Evolutionary conservation across 208 protist genomes (phyloP).

Genomic region (Trypanosoma platydactyli): DNA sequence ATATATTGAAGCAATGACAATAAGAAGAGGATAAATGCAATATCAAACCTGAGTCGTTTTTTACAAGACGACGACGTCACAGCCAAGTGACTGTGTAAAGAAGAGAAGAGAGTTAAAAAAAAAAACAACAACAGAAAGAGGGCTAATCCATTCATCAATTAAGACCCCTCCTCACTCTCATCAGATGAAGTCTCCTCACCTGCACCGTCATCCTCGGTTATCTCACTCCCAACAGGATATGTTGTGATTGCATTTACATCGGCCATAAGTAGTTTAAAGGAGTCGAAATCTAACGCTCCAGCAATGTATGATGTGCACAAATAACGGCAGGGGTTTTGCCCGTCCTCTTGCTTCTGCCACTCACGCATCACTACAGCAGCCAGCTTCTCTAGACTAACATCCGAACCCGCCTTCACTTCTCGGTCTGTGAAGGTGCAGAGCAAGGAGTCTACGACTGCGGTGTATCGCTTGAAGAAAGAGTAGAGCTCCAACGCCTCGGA

Average conservation of each 20-base stretch:
- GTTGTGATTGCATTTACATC: constrained; percentile 54
- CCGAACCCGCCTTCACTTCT: constrained; percentile 3
- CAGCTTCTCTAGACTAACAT: constrained; percentile 33
- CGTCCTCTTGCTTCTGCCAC: constrained; percentile 29
- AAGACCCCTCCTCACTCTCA: constrained; percentile 2
- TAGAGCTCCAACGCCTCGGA: constrained; percentile 52
- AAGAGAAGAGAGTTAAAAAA: constrained; percentile 12
- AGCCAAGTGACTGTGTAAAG: background rate
- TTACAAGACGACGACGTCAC: no score
- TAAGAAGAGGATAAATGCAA: no score
- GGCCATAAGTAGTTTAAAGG: constrained; percentile 62
- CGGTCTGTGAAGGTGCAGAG: constrained; percentile 46
- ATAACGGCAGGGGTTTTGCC: constrained; percentile 33
- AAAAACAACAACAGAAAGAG: constrained; percentile 8
- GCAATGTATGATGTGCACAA: constrained; percentile 75
- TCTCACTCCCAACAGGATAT: constrained; percentile 37
- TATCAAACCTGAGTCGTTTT: no score
- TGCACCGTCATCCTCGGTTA: constrained; percentile 2
- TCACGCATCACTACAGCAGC: constrained; percentile 52
- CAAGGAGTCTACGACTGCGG: constrained; percentile 50
- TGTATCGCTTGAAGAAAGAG: constrained; percentile 58
- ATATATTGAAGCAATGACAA: no score
- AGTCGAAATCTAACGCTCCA: constrained; percentile 65
- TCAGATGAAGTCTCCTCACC: constrained; percentile 1
- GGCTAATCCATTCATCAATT: background rate